Base-by-base conservation (phyloP, 176 grass and related monocot genomes). In the Ensete glaucum region DNA sequence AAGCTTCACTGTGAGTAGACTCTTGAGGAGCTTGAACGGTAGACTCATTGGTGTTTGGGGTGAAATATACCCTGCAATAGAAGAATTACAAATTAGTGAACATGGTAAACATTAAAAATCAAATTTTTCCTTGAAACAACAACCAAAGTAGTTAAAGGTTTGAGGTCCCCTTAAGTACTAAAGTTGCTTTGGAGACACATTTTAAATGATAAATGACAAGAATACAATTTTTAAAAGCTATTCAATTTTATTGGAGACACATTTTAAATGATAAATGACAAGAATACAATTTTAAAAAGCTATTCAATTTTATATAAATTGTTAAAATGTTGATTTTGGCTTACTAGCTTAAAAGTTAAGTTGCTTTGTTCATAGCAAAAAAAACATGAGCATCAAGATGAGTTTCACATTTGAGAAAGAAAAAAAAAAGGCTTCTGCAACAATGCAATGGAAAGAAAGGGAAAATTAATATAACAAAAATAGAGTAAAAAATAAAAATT, bases 1-100 rank as follows among this genome's bases (percentile, higher is more conserved):
- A 78, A 0, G 60, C 79, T 77, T 77, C 71, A 49, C 57, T 54
- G 17, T 60, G 78, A 58, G 62, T 80, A 51, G 81, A 29, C 26
- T 71, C 77, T 52, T 60, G 16, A 50, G 25, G 2, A 19, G 23
- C 12, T 67, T 16, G 0, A 11, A 71, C 70, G 67, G 67, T 9
- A 49, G 34, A 69, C 11, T 69, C 16, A 10, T 50, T 19, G 16
- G 16, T 0, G 16, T 15, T 50, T 50, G 29, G 34, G 50, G 67
- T 20, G 11, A n/a, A 50, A 29, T 69, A n/a, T 24, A 50, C 23
- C n/a, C 67, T 69, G 67, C 7, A 69, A 69, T 11, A 69, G n/a
- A 50, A 69, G n/a, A 50, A 69, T 69, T 43, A 69, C 13, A 50
- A 69, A 69, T 19, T 17, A 69, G 15, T 3, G 34, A 19, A 50